Conservation (phyloP, 108 stramenopile genomes). For the Cyclotella baltica region DNA sequence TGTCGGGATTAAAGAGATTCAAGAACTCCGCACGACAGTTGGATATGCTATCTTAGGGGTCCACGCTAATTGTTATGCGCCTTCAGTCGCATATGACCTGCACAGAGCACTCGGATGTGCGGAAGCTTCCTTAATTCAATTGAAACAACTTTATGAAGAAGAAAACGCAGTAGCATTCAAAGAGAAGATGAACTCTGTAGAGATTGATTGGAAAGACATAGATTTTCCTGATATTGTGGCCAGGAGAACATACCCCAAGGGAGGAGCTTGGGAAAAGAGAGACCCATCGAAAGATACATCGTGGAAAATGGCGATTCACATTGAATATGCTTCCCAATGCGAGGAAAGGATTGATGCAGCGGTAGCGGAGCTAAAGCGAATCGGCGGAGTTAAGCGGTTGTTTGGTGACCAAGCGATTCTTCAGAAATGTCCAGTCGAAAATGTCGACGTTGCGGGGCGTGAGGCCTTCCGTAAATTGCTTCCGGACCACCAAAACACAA, state of each 20-base stretch:
- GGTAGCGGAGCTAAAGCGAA: not conserved
- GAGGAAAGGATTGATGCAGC: not conserved
- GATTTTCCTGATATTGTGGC: conserved; percentile 1
- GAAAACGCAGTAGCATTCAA: no score
- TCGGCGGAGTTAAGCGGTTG: not conserved
- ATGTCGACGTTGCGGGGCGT: not conserved
- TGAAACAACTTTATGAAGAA: not conserved
- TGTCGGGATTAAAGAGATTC: not conserved
- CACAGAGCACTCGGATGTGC: not conserved
- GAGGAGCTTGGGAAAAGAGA: not conserved
- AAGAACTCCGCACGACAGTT: not conserved
- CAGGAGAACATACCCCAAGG: not conserved
- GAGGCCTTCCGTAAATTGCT: not conserved
- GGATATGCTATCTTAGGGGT: not conserved
- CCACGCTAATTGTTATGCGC: not conserved
- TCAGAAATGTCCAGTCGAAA: not conserved
- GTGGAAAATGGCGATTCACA: not conserved
- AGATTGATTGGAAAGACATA: not conserved
- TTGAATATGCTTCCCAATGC: not conserved
- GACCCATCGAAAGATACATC: not conserved
- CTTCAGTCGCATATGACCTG: not conserved
- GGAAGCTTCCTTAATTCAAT: not conserved
- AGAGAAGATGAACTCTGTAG: no score
- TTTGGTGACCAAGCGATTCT: not conserved
- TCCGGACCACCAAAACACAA: not conserved